phyloP scores from a whole-genome alignment of 257 asterid genomes.

The Echites panduratus region DNA sequence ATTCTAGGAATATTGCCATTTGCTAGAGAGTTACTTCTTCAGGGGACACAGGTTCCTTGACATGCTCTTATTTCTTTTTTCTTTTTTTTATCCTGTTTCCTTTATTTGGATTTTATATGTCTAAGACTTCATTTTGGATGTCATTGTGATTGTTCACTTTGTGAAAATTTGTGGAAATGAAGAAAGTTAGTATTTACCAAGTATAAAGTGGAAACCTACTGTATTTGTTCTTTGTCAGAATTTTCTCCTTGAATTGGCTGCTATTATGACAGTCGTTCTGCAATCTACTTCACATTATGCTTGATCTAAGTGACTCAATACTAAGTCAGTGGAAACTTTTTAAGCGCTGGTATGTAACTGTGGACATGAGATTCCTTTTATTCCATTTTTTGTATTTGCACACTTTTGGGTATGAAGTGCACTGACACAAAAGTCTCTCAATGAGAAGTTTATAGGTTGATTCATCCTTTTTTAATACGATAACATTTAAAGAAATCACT shows the following conservation, averaged over 20 bases:
- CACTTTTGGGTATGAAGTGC: background rate
- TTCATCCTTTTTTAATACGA: background rate
- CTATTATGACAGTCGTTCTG: background rate
- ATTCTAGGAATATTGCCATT: slow-evolving; percentile 92
- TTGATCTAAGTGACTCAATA: background rate
- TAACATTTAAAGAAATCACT: background rate
- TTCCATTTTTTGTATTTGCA: background rate
- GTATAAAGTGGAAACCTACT: background rate
- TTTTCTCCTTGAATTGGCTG: background rate
- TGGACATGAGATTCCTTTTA: background rate
- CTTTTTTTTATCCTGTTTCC: background rate
- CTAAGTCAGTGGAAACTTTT: background rate
- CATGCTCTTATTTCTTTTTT: background rate
- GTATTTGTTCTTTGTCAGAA: background rate
- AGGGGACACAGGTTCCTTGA: slow-evolving; percentile 69
- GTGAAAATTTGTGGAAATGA: background rate
- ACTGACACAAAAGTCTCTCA: background rate
- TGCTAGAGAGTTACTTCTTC: slow-evolving; percentile 83
- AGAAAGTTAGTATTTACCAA: background rate
- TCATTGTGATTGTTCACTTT: background rate
- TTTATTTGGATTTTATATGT: background rate
- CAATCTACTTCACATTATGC: background rate
- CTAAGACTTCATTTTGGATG: background rate
- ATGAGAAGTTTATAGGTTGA: background rate
- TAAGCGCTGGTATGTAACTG: background rate